Base-by-base conservation (phyloP, 2,329 filamentous ascomycete genomes). In the Lecanicillium sp. region DNA sequence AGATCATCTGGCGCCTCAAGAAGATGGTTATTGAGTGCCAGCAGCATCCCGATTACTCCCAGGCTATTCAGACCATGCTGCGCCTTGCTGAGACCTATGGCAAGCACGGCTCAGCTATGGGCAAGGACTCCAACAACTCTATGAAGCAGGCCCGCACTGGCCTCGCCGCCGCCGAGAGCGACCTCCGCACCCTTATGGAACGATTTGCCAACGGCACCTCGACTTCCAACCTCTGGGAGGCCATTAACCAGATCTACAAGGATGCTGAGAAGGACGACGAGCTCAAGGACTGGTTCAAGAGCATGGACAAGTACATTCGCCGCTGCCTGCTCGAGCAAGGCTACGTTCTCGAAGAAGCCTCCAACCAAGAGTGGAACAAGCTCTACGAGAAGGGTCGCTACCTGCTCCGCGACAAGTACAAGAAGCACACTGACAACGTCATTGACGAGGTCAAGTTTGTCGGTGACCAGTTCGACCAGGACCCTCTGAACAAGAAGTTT, bases 1-100 rank as follows among this genome's bases (percentile, higher is more conserved):
- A 95, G 69, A 82, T 81, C 40, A 81, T 95, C 52, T 95, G 80
- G 75, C 85, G 92, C 28, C 65, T 98, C 49, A 98, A 78, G 79
- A 96, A 96, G 78, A 94, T 96, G 84, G 68, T 98, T 29, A 80
- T 95, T 33, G 92, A 98, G 64, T 88, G 94, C 52, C 92, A 98
- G 65, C 85, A 90, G 41, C 92, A 96, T 56, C 78, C 85, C 42
- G 90, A 98, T 53, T 98, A 96, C 62, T 80, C 89, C 50, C 75
- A 84, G 60, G 92, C 92, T n/a, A 82, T 98, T 46, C 78, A 88
- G 52, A 94, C 90, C 3, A 70, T 98, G 5, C 73, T 98, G 20
- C 70, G 77, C 30, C 70, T 98, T 35, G 88, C 87, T 6, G 88
- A 95, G 64, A 77, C 81, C 49, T 98, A 98, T 53, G 79, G 78